phyloP scores from a whole-genome alignment of 1,139 yeast species.

The Arxiozyma telluris region DNA sequence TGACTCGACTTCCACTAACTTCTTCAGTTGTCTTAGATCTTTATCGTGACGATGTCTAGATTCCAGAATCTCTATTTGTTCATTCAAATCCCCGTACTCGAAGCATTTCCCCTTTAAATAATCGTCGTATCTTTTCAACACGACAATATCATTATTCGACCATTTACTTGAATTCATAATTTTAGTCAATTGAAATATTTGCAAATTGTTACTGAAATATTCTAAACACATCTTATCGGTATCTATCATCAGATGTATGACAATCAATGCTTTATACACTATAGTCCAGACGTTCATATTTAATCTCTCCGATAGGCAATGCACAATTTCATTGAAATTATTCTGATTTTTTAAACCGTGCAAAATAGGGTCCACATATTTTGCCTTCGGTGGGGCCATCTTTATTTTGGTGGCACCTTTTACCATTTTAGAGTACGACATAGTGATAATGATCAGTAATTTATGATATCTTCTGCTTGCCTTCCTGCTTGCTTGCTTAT shows the following conservation, averaged over 20 bases:
- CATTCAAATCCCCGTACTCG: slow-evolving; percentile 52
- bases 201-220: slow-evolving; percentile 51
- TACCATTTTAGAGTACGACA: slow-evolving; percentile 37
- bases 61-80: slow-evolving; percentile 47
- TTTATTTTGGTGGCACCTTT: slow-evolving; percentile 65
- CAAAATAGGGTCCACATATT: slow-evolving; percentile 86
- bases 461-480: not conserved
- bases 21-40: slow-evolving; percentile 15
- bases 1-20: slow-evolving; percentile 48
- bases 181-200: slow-evolving; percentile 39
- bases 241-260: slow-evolving; percentile 72
- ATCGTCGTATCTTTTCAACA: slow-evolving; percentile 58
- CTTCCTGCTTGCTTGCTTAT: not conserved
- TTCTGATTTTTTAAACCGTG: slow-evolving; percentile 58
- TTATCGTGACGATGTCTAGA: not conserved
- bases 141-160: slow-evolving; percentile 49
- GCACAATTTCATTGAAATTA: slow-evolving; percentile 62
- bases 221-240: slow-evolving; percentile 48
- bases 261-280: slow-evolving; percentile 76
- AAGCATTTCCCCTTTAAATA: slow-evolving; percentile 62
- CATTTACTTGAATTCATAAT: slow-evolving; percentile 26
- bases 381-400: slow-evolving; percentile 97
- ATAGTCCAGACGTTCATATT: slow-evolving; percentile 79
- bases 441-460: not conserved
- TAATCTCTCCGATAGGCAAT: slow-evolving; percentile 56